A percentile compares a stretch with the other conserved stretches of the same genome.
Evolutionary conservation across 2,329 filamentous ascomycete species (phyloP).

Genomic region (Xylaria sp.): DNA sequence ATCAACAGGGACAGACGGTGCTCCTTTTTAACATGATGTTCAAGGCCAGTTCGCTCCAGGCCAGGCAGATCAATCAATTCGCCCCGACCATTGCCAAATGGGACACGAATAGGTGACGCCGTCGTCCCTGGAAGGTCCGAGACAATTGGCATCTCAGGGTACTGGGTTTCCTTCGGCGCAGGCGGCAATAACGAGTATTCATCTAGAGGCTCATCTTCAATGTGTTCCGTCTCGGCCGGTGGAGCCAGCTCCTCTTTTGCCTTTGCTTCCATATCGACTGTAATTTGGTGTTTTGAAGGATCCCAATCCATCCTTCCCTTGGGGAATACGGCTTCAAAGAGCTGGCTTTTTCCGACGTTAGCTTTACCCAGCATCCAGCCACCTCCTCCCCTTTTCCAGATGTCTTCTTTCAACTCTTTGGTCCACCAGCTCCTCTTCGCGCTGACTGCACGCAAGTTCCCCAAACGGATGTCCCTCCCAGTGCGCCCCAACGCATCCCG

Average conservation of each 20-base stretch:
- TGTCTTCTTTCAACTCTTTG: constrained; percentile 80
- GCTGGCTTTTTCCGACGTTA: constrained; percentile 94
- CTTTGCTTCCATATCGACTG: constrained; percentile 40
- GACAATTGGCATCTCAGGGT: constrained; percentile 83
- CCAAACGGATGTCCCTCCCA: constrained; percentile 76
- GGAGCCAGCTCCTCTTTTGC: background rate
- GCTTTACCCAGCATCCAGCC: constrained; percentile 98
- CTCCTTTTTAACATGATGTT: constrained; percentile 70
- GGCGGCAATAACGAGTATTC: constrained; percentile 73
- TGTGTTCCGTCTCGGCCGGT: background rate
- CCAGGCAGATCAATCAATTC: constrained; percentile 95
- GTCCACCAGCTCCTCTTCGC: constrained; percentile 92
- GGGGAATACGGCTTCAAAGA: constrained; percentile 88
- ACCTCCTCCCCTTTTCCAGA: constrained; percentile 81
- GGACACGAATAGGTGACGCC: constrained; percentile 90
- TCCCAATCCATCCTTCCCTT: constrained; percentile 64
- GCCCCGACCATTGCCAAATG: constrained; percentile 83
- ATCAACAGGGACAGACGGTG: constrained; percentile 75
- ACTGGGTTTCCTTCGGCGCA: constrained; percentile 72
- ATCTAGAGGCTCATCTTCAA: constrained; percentile 40
- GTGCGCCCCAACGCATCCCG: constrained; percentile 74
- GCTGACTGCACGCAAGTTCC: constrained; percentile 87
- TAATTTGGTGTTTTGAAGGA: constrained; percentile 46
- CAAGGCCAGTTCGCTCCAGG: constrained; percentile 74
- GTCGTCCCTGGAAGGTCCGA: constrained; percentile 91